Percentiles rank a stretch among this genome's conserved stretches.
Conservation (phyloP, 2,329 filamentous ascomycete genomes). For the Apiospora pterosperma region DNA sequence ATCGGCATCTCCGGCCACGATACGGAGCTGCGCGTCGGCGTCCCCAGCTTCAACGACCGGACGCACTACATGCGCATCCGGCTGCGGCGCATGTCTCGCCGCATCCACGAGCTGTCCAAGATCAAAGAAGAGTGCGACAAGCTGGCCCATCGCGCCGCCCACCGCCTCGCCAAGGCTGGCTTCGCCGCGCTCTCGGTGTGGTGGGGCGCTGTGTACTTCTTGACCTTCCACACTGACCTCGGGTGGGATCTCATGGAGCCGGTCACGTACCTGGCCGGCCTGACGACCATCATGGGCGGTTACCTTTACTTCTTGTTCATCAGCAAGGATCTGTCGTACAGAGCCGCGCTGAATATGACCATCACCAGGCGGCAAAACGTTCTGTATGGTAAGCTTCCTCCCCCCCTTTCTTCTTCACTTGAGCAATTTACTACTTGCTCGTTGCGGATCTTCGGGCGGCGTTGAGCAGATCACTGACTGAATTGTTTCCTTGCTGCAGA, state of each 20-base stretch:
- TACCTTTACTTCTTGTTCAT: constrained; percentile 95
- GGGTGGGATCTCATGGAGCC: constrained; percentile 93
- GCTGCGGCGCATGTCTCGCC: constrained; percentile 65
- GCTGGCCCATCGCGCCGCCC: constrained; percentile 72
- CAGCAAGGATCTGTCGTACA: constrained; percentile 84
- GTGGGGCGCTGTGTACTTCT: constrained; percentile 79
- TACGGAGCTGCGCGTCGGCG: constrained; percentile 68
- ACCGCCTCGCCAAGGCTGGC: constrained; percentile 75
- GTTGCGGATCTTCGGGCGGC: background rate
- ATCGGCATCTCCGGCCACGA: constrained; percentile 72
- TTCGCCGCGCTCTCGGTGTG: constrained; percentile 71
- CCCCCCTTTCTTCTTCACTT: background rate
- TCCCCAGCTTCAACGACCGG: constrained; percentile 86
- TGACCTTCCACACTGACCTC: constrained; percentile 68
- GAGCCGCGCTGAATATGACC: constrained; percentile 82
- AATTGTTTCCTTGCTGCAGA: constrained; percentile 28
- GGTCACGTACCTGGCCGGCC: constrained; percentile 83
- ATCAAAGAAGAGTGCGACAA: constrained; percentile 80
- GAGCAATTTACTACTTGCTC: too few relatives aligned
- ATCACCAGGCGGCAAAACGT: constrained; percentile 73
- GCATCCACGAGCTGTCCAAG: constrained; percentile 66
- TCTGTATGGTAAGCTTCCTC: constrained; percentile 50
- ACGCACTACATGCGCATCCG: constrained; percentile 82
- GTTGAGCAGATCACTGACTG: background rate
- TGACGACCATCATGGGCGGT: constrained; percentile 81